Conservation (phyloP, 2,329 filamentous ascomycete species). For the Madurella mycetomatis region DNA sequence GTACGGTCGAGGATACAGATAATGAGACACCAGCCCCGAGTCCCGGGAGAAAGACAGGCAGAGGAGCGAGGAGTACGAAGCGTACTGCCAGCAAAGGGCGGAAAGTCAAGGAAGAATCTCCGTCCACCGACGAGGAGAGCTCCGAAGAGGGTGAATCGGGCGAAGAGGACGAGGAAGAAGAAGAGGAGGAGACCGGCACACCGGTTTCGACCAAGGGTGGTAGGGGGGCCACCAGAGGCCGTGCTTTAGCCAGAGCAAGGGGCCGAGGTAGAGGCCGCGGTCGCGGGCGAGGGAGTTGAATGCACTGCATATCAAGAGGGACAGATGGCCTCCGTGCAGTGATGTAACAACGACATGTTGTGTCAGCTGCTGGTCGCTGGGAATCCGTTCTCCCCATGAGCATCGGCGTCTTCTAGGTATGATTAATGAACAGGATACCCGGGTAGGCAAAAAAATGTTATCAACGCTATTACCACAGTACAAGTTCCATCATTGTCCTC, state of each 20-base stretch:
- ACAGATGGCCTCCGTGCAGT: not conserved
- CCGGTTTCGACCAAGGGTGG: conserved; percentile 35
- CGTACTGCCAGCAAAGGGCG: conserved; percentile 39
- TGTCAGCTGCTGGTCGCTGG: not conserved
- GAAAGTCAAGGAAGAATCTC: conserved; percentile 36
- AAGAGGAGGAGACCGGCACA: conserved; percentile 37
- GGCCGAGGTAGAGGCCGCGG: conserved; percentile 31
- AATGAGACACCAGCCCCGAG: conserved; percentile 41
- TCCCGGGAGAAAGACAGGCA: conserved; percentile 37
- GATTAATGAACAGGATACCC: too few relatives aligned
- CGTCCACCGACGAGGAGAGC: conserved; percentile 32
- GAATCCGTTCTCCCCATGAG: too few relatives aligned
- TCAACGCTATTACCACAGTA: too few relatives aligned
- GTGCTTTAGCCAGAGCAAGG: conserved; percentile 27
- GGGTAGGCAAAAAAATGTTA: too few relatives aligned
- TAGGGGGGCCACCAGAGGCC: conserved; percentile 34
- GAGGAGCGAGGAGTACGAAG: conserved; percentile 42
- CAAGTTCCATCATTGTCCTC: too few relatives aligned
- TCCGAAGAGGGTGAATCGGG: conserved; percentile 31
- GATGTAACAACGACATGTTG: not conserved
- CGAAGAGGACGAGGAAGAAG: conserved; percentile 34
- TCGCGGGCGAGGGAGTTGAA: conserved; percentile 25
- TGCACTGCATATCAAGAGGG: not conserved
- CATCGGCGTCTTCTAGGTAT: too few relatives aligned
- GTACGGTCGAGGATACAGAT: conserved; percentile 52